phyloP scores from a whole-genome alignment of 352 stramenopile genomes.

The Pythium rishiriense region DNA sequence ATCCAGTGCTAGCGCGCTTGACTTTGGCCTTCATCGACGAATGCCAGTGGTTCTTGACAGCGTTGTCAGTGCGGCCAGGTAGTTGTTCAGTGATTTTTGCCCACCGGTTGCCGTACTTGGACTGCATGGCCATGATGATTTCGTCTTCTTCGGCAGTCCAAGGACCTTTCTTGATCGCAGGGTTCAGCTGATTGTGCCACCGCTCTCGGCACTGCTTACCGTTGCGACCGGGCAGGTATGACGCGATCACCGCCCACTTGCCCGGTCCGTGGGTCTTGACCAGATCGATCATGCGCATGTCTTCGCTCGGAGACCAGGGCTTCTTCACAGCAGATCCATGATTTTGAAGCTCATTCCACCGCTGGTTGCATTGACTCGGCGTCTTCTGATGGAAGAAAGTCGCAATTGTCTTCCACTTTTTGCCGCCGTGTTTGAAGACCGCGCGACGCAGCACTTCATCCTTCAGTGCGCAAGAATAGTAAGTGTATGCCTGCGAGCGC shows the following conservation, averaged over 20 bases:
- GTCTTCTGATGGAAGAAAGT: constrained; percentile 49
- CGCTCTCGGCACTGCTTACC: constrained; percentile 90
- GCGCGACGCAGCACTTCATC: constrained; percentile 67
- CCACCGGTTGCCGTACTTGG: constrained; percentile 95
- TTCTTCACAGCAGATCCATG: constrained; percentile 62
- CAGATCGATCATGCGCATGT: constrained; percentile 59
- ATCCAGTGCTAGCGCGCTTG: constrained; percentile 27
- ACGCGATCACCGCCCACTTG: constrained; percentile 86
- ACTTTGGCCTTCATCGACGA: constrained; percentile 73
- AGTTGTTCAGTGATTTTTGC: constrained; percentile 96
- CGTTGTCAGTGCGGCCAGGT: constrained; percentile 95
- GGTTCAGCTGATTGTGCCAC: constrained; percentile 88
- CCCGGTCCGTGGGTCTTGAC: constrained; percentile 53
- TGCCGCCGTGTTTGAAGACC: constrained; percentile 72
- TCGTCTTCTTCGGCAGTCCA: constrained; percentile 86
- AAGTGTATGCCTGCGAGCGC: background rate
- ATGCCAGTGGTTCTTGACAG: constrained; percentile 98
- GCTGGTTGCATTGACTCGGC: constrained; percentile 54
- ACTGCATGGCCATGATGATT: constrained; percentile 82
- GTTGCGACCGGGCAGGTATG: constrained; percentile 77
- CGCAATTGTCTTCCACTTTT: constrained; percentile 79
- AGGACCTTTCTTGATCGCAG: constrained; percentile 70
- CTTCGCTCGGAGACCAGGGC: constrained; percentile 64
- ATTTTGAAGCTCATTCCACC: constrained; percentile 75
- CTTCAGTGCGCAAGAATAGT: constrained; percentile 4